Base-by-base conservation (phyloP, 2,329 filamentous ascomycete species). In the Hypoxylon sp. region DNA sequence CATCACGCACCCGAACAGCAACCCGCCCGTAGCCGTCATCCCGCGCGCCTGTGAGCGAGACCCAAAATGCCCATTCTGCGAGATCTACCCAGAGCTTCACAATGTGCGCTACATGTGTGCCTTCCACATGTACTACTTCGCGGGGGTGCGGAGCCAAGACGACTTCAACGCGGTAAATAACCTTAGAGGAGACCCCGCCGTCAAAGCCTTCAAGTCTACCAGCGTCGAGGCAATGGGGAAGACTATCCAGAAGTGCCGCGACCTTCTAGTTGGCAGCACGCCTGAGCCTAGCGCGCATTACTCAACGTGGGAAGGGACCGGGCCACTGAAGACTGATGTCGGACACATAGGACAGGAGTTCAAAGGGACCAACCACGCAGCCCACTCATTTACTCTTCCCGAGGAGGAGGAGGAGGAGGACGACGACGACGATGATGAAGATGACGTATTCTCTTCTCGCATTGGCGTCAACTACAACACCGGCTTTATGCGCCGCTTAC, bases 111-210 rank as follows among this genome's bases (percentile, higher is more conserved):
- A 44, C 24, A 17, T 61, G 19, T 61, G 59, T 19, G 24, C 48
- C 3, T 61, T 61, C 50, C 59, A 61, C 48, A 35, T 61, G 35
- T 42, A 48, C 47, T 46, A 60, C 14, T 24, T 52, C 4, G 9
- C 11, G 17, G 35, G 33, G 3, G 29, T 22, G 17, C 31, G 33
- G 24, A 22, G 2, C 17, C n/a, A 10, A 8, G 47, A 52, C 9
- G 33, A 33, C 14, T 29, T 60, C 17, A 2, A 11, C 9, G 24
- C n/a, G 11, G 14, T 44, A 10, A 35, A 17, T 3, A 14, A 4
- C 6, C 19, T 39, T 44, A 44, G 39, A 22, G 26, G n/a, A 2
- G 11, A 46, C 24, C 14, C 4, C 2, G 1, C 1, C 3, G 29
- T 29, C 9, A 17, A 29, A 2, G n/a, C 14, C 42, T 47, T 48